A percentile compares a stretch with the other conserved stretches of the same genome.
Conservation (phyloP, 2,329 filamentous ascomycete species). For the Ophiostoma piceae region DNA sequence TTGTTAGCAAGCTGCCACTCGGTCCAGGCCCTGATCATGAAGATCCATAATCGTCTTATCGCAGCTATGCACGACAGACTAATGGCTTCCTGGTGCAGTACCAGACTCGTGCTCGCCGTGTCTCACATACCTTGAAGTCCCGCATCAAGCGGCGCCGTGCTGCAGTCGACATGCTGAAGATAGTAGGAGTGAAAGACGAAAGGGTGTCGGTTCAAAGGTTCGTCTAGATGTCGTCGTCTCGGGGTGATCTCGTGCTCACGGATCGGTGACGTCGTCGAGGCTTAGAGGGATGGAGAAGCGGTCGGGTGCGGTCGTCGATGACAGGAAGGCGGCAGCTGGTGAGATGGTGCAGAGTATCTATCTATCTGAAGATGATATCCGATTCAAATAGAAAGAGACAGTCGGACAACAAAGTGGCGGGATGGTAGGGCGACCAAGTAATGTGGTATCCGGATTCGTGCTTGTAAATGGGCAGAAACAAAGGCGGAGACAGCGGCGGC, state of each 20-base stretch:
- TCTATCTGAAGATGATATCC: not conserved
- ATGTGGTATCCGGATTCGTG: slow-evolving; percentile 9
- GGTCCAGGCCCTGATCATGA: not conserved
- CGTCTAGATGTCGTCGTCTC: slow-evolving; percentile 3
- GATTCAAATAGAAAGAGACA: not conserved
- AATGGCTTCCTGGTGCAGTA: not conserved
- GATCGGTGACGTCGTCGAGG: not conserved
- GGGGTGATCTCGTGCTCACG: not conserved
- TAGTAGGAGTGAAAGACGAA: not conserved
- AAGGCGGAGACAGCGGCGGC: slow-evolving; percentile 15
- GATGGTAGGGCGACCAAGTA: not conserved
- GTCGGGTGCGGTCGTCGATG: not conserved
- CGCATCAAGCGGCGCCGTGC: slow-evolving; percentile 96
- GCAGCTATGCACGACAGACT: not conserved
- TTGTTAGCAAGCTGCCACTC: not conserved
- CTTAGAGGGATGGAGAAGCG: not conserved
- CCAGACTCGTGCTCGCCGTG: not conserved
- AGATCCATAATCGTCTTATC: not conserved
- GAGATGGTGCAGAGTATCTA: not conserved
- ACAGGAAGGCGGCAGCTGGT: too few relatives aligned
- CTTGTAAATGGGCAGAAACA: slow-evolving; percentile 20
- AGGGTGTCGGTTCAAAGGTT: not conserved
- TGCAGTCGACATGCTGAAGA: slow-evolving; percentile 66
- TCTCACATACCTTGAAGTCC: slow-evolving; percentile 81
- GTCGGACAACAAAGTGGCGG: not conserved